Conservation (phyloP, 495 filamentous ascomycete species). For the Daldinia grandis region DNA sequence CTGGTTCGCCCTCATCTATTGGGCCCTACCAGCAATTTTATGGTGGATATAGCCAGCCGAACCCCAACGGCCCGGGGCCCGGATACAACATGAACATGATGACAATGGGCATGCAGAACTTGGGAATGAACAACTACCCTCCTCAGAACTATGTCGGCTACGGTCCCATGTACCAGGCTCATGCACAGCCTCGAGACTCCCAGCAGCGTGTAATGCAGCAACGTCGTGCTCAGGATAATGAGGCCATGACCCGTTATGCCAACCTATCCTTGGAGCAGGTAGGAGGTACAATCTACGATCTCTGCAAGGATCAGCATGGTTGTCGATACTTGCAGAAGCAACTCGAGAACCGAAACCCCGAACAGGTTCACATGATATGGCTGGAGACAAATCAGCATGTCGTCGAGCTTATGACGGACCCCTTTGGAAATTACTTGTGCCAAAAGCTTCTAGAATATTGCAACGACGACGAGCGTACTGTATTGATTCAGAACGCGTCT, state of each 20-base stretch:
- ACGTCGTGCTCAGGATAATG: conserved; percentile 70
- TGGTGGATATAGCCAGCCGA: conserved; percentile 44
- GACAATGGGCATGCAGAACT: conserved; percentile 64
- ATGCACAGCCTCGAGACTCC: conserved; percentile 64
- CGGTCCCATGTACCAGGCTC: conserved; percentile 54
- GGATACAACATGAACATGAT: conserved; percentile 61
- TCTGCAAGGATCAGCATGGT: conserved; percentile 97
- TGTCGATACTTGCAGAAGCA: conserved; percentile 96
- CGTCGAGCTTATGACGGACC: conserved; percentile 97
- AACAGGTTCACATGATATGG: conserved; percentile 91
- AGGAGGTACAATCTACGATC: conserved; percentile 78
- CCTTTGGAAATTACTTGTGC: conserved; percentile 97
- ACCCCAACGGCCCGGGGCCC: conserved; percentile 46
- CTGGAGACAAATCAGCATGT: conserved; percentile 89
- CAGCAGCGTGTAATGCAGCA: conserved; percentile 76
- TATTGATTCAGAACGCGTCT: conserved; percentile 86
- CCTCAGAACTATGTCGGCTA: conserved; percentile 60
- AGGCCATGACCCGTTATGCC: conserved; percentile 75
- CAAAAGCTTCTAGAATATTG: conserved; percentile 96
- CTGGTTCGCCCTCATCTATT: conserved; percentile 47
- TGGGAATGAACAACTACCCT: conserved; percentile 63
- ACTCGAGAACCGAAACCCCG: conserved; percentile 85
- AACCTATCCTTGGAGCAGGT: conserved; percentile 82
- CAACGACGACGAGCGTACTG: conserved; percentile 91
- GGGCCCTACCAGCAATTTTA: conserved; percentile 55